A percentile compares a stretch with the other conserved stretches of the same genome.
These are phyloP conservation scores for Backusella westeae DNA, from an alignment of 192 early-diverging fungal species.

Conservation along the genomic window DNA sequence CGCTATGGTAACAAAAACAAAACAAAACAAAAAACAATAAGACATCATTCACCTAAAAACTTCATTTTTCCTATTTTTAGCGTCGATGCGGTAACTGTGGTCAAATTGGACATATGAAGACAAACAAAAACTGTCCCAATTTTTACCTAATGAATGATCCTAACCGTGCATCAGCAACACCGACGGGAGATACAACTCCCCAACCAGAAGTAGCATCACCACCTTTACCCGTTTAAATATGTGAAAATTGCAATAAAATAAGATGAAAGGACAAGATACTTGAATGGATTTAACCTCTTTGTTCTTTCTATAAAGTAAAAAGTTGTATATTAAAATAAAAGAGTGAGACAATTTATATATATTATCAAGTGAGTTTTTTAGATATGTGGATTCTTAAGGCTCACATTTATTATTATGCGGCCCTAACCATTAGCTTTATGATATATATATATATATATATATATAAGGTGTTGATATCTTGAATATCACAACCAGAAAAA, in stretches of 20 bases:
- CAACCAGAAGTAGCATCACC: neutral
- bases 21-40: slow-evolving; percentile 10
- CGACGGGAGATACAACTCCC: neutral
- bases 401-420: no score
- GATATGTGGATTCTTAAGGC: no score
- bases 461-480: no score
- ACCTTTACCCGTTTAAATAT: neutral
- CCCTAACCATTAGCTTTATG: no score
- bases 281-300: no score
- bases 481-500: neutral
- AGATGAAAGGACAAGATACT: no score
- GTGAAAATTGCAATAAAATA: no score
- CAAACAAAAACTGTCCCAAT: slow-evolving; percentile 77
- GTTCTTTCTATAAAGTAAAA: no score
- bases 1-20: slow-evolving; percentile 36
- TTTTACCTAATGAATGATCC: slow-evolving; percentile 44
- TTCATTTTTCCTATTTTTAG: slow-evolving; percentile 24
- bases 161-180: neutral
- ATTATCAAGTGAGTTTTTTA: no score
- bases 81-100: slow-evolving; percentile 81
- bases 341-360: no score
- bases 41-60: neutral
- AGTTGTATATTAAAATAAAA: no score
- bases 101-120: slow-evolving; percentile 84
- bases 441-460: no score